Evolutionary conservation across 345 rosid species (phyloP).

Genomic region (Acer campestre): DNA sequence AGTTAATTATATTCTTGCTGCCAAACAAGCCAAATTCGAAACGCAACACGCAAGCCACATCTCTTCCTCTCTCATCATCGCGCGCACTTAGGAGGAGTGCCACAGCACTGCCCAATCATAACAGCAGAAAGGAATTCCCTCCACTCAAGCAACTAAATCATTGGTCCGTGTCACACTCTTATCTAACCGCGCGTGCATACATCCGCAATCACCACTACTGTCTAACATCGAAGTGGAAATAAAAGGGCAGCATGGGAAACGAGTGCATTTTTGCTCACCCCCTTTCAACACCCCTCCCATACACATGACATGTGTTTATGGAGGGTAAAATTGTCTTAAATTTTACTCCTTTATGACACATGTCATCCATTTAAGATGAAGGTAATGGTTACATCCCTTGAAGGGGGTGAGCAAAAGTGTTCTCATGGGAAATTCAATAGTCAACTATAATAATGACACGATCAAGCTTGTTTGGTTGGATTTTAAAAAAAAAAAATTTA

Average conservation of each 20-base stretch:
- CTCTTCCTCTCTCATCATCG: neutral
- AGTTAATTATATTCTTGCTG: neutral
- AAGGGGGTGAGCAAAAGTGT: no score
- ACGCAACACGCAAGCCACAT: neutral
- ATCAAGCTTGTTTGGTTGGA: no score
- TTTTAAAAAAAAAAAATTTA: no score
- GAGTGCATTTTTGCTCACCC: no score
- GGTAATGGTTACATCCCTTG: no score
- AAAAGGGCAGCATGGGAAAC: constrained; percentile 10
- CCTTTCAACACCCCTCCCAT: no score
- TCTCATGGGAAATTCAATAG: neutral
- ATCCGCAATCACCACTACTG: neutral
- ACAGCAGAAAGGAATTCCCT: neutral
- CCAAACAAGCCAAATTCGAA: neutral
- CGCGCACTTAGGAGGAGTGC: no score
- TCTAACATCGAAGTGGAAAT: neutral
- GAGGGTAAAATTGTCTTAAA: no score
- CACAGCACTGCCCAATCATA: neutral
- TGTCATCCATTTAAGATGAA: no score
- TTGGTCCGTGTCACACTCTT: neutral
- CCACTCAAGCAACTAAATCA: neutral
- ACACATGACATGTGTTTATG: no score
- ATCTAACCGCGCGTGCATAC: neutral
- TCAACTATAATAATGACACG: neutral
- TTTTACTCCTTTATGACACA: no score